These are phyloP conservation scores for Suhomyces choctaworum DNA, from an alignment of 1,139 yeast genomes.

Conservation along the genomic window DNA sequence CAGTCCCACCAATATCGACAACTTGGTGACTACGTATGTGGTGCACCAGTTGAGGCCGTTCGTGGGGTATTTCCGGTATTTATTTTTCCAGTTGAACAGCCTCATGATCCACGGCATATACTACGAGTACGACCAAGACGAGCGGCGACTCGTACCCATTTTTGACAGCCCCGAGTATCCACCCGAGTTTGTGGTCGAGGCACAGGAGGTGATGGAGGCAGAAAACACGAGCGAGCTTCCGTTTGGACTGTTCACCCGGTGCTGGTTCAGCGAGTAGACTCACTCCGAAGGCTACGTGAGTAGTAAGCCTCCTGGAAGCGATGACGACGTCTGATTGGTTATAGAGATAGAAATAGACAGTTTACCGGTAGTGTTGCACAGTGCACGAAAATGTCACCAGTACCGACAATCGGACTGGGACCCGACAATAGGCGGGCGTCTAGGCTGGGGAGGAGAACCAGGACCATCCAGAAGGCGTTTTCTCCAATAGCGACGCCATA, in stretches of 20 bases:
- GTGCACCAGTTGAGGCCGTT: constrained; percentile 40
- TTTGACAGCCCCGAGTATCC: constrained; percentile 36
- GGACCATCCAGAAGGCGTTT: too few species aligned
- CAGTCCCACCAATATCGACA: constrained; percentile 30
- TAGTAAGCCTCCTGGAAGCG: too few species aligned
- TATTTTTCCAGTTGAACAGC: constrained; percentile 29
- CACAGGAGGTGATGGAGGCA: neutral
- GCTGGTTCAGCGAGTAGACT: neutral
- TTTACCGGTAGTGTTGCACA: too few species aligned
- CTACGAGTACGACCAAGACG: constrained; percentile 22
- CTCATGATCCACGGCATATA: constrained; percentile 43
- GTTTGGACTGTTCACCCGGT: constrained; percentile 10
- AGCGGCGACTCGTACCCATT: constrained; percentile 24
- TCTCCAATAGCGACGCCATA: too few species aligned
- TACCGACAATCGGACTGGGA: too few species aligned
- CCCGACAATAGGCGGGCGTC: too few species aligned
- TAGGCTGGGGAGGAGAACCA: too few species aligned
- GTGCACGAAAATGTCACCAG: too few species aligned
- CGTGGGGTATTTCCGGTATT: constrained; percentile 25
- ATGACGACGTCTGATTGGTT: too few species aligned
- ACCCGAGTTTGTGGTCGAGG: constrained; percentile 15
- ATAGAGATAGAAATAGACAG: too few species aligned
- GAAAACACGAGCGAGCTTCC: constrained; percentile 6
- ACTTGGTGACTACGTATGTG: constrained; percentile 37
- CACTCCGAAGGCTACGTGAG: too few species aligned